Evolutionary conservation across 176 grass and related monocot species (phyloP).

Genomic region (Saccharum officinarum): DNA sequence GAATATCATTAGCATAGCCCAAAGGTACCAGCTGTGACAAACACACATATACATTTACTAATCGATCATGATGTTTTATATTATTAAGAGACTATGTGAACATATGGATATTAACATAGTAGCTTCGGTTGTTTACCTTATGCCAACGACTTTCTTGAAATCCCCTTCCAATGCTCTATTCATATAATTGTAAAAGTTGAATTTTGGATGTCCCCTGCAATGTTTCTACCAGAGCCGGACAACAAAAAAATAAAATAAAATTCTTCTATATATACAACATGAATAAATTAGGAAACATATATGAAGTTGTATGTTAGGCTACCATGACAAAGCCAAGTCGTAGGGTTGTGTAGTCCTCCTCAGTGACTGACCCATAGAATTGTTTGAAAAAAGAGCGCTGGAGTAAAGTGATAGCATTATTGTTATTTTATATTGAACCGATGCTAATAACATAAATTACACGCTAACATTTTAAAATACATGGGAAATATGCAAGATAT

Average conservation of each 20-base stretch:
- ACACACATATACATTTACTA: neutral
- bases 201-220: constrained; percentile 63
- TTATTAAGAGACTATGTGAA: neutral
- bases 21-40: constrained; percentile 86
- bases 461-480: neutral
- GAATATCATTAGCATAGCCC: constrained; percentile 80
- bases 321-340: constrained; percentile 89
- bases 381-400: constrained; percentile 90
- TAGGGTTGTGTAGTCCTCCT: constrained; percentile 74
- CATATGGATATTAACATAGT: neutral
- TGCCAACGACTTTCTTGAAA: constrained; percentile 90
- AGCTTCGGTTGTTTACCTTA: constrained; percentile 50
- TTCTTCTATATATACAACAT: neutral
- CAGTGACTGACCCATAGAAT: constrained; percentile 64
- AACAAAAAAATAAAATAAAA: neutral
- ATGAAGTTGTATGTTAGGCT: neutral
- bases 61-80: neutral
- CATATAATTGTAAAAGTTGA: constrained; percentile 91
- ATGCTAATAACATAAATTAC: neutral
- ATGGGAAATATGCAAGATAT: neutral
- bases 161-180: constrained; percentile 75
- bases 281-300: neutral
- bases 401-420: neutral
- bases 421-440: neutral
- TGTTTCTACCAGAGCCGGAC: constrained; percentile 50